Evolutionary conservation across 106 monocot species (phyloP), one percentile per base, ranked within the genome.

Genomic region (Phalaenopsis aphrodite): DNA sequence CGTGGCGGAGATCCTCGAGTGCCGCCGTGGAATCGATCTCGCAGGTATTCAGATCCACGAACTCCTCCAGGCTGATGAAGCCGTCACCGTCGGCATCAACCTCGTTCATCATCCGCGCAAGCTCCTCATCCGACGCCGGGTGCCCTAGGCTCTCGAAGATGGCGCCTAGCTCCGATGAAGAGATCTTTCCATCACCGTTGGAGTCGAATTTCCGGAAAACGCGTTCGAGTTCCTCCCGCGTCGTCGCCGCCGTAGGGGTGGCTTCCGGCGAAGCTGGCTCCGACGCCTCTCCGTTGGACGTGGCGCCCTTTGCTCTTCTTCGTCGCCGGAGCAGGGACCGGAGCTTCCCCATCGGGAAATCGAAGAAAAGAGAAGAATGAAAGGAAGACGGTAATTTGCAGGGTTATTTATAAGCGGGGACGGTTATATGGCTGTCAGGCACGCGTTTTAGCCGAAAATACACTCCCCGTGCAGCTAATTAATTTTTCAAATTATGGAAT

Each of bases 31-130:
- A 42, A 8, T 56, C 84, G 36, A 52, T 82, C 41, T 67, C 48
- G 77, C 42, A 46, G 18, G 78, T 71, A 83, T 85, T 88, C 81
- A 88, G 85, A 21, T 81, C 81, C 42, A 80, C 75, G 76, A 88
- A 88, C 81, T 88, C 88, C 36, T 80, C 81, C 9, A 88, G 78
- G 75, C 83, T 83, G 85, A 85, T 83, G 88, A 88, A 88, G 21
- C 88, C 88, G 67, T 88, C 88, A 42, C 85, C 88, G 75, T 88
- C 88, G 18, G 81, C 56, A 81, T 88, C 88, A 39, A 83, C 88
- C 85, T 88, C 88, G 19, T 46, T 41, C 88, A 88, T 88, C 88
- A 88, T 88, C 36, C 75, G 78, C 15, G 65, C 41, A 21, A 85
- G 78, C 81, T 88, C 88, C 72, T 88, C 88, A 10, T 72, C 80